Evolutionary conservation across 768 basidiomycete genomes (phyloP), one percentile per base, ranked within the genome.

Genomic region (Tulasnella sp.): DNA sequence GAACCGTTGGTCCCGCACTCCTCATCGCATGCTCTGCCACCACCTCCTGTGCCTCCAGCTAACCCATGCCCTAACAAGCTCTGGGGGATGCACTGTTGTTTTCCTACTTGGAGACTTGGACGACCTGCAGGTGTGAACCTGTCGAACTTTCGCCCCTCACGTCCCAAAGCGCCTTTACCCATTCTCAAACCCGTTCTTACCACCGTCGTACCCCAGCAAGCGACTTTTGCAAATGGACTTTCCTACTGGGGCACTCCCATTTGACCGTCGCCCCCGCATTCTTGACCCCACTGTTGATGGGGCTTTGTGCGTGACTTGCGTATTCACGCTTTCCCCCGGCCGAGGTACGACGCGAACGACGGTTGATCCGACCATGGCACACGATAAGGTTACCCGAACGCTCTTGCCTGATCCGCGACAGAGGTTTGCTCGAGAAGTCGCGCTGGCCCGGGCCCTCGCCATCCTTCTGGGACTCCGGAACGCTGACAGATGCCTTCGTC

Each of bases 361-460:
- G 61, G 32, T 67, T 67, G 29, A 67, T 67, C 61, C 61, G 61
- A 67, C 61, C 13, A 67, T 67, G 61, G 61, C 61, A 67, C 29
- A 67, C 32, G 61, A 67, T 67, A 67, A 67, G 61, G 61, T 67
- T 67, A 67, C 61, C 61, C 61, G 61, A 67, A 67, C 61, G 61
- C 61, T 35, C 61, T 67, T 67, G 61, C 61, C 61, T 67, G 61
- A 67, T 67, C 61, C 61, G 61, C 61, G 16, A 67, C 10, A 32
- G 61, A 32, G 32, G 29, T 35, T 67, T 26, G 26, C 61, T 67
- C 61, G 32, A 29, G 29, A 35, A 35, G 61, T 67, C 32, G 61
- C 61, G 26, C 16, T 67, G 61, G 61, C 29, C 61, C 61, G 23
- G 61, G 61, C 61, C 61, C 61, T 67, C 61, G 6, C 61, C 61